These are phyloP conservation scores for Hypoxylon subgilvum DNA, from an alignment of 495 filamentous ascomycete species.

Conservation along the genomic window DNA sequence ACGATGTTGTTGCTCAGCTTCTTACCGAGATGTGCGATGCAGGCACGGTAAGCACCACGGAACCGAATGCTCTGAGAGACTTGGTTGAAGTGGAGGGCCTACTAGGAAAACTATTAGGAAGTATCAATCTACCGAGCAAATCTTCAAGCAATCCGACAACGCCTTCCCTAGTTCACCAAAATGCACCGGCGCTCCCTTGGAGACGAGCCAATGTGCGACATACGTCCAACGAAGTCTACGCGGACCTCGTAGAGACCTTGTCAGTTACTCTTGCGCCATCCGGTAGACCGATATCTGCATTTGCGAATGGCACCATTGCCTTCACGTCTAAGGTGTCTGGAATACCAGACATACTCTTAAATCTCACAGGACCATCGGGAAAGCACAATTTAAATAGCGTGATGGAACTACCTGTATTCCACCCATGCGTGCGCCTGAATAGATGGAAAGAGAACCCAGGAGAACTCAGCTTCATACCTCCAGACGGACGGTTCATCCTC, in stretches of 20 bases:
- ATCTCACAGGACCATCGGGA: conserved; percentile 76
- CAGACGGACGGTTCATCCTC: conserved; percentile 92
- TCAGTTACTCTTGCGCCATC: conserved; percentile 88
- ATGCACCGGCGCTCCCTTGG: conserved; percentile 71
- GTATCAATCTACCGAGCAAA: conserved; percentile 73
- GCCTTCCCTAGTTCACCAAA: conserved; percentile 47
- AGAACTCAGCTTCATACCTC: conserved; percentile 91
- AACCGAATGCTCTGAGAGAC: conserved; percentile 91
- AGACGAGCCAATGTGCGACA: conserved; percentile 89
- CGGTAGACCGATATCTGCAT: conserved; percentile 80
- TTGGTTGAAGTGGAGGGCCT: conserved; percentile 87
- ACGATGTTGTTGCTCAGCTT: conserved; percentile 93
- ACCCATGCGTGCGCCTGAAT: conserved; percentile 88
- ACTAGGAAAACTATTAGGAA: conserved; percentile 89
- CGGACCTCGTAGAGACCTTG: conserved; percentile 91
- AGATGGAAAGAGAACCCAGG: conserved; percentile 87
- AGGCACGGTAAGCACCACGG: conserved; percentile 85
- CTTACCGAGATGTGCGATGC: conserved; percentile 97
- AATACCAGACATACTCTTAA: conserved; percentile 85
- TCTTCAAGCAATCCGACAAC: conserved; percentile 32
- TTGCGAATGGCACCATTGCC: conserved; percentile 90
- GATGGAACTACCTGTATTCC: conserved; percentile 91
- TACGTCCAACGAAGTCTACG: conserved; percentile 96
- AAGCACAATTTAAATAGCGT: conserved; percentile 72
- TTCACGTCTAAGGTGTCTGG: conserved; percentile 95